A percentile compares a stretch with the other conserved stretches of the same genome.
phyloP scores from a whole-genome alignment of 495 filamentous ascomycete genomes.

The Penicillium maclennaniae region DNA sequence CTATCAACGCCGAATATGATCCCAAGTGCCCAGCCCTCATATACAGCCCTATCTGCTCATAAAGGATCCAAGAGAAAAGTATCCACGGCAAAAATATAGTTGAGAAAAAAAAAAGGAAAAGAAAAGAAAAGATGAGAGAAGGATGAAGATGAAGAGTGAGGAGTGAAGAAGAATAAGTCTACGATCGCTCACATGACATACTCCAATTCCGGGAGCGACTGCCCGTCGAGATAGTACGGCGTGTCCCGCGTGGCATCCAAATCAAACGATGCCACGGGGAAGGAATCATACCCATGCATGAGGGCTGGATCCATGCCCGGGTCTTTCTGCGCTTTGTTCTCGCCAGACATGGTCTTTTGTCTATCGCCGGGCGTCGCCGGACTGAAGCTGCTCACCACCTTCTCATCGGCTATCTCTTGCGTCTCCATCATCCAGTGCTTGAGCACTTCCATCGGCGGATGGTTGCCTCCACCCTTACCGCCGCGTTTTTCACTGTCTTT shows the following conservation, averaged over 20 bases:
- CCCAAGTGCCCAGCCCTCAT: neutral
- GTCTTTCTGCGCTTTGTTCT: neutral
- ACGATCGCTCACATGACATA: conserved; percentile 32
- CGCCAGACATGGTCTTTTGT: neutral
- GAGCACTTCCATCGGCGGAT: conserved; percentile 74
- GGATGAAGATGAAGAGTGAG: conserved; percentile 1
- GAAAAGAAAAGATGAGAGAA: conserved; percentile 8
- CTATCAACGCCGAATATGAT: neutral
- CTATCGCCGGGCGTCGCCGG: neutral
- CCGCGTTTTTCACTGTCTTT: conserved; percentile 64
- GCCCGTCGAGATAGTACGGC: conserved; percentile 37
- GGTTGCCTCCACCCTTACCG: conserved; percentile 79
- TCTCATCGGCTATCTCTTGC: conserved; percentile 43
- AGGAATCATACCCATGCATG: conserved; percentile 31
- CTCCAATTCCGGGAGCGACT: conserved; percentile 30
- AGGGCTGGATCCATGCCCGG: conserved; percentile 24
- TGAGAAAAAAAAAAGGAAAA: neutral
- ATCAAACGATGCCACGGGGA: conserved; percentile 21
- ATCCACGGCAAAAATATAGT: too few relatives aligned
- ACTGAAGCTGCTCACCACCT: conserved; percentile 9
- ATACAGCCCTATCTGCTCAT: too few relatives aligned
- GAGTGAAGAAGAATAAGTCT: conserved; percentile 5
- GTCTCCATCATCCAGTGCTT: conserved; percentile 81
- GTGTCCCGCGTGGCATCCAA: conserved; percentile 28
- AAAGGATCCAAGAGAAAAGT: too few relatives aligned